A percentile compares a stretch with the other conserved stretches of the same genome.
Evolutionary conservation across 495 filamentous ascomycete species (phyloP).

Genomic region (Bathelium albidoporum): DNA sequence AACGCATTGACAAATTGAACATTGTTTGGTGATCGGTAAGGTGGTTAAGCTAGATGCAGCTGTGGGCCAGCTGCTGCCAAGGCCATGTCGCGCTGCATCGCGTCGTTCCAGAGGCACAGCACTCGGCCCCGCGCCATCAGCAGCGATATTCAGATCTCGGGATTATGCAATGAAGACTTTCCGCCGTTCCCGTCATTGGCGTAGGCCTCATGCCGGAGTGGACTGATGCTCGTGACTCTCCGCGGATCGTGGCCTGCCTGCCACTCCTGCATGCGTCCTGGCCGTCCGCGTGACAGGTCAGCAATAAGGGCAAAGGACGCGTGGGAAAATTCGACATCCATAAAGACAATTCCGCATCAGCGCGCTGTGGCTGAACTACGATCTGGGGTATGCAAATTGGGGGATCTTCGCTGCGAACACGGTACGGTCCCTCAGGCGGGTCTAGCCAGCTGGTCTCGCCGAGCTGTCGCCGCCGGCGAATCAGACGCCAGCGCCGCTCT

Average conservation of each 20-base stretch:
- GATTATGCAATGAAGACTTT: not conserved
- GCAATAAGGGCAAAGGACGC: not conserved
- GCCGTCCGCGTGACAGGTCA: not conserved
- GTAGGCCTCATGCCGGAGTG: not conserved
- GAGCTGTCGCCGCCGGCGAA: not conserved
- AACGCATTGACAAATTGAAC: slow-evolving; percentile 3
- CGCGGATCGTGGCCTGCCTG: not conserved
- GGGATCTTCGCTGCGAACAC: not conserved
- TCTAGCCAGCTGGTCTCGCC: not conserved
- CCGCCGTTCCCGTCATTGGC: not conserved
- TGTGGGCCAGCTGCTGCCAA: not conserved
- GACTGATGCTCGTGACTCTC: not conserved
- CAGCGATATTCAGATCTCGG: not conserved
- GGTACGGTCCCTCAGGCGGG: not conserved
- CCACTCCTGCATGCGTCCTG: not conserved
- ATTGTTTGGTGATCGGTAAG: not conserved
- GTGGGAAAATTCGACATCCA: not conserved
- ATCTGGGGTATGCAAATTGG: not conserved
- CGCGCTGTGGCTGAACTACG: not conserved
- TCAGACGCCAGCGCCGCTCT: not conserved
- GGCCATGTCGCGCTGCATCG: not conserved
- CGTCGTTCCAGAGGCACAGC: not conserved
- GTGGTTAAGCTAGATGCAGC: not conserved
- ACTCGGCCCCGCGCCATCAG: not conserved
- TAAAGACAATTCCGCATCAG: not conserved